Evolutionary conservation across 768 basidiomycete species (phyloP).

Genomic region (Suillus variegatus): DNA sequence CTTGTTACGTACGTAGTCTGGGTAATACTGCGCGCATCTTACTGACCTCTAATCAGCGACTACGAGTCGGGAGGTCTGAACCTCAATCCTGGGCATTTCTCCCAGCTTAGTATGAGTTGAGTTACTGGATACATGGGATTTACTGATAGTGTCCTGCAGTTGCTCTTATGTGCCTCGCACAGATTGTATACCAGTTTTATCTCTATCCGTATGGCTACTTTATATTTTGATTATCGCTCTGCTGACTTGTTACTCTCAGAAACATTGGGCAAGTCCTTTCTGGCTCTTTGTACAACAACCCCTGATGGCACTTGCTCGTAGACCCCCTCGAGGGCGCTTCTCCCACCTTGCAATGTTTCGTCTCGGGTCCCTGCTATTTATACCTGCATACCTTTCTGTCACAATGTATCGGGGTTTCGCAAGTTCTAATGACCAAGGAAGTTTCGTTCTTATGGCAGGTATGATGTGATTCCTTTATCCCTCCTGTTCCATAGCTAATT

Average conservation of each 20-base stretch:
- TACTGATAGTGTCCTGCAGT: constrained; percentile 46
- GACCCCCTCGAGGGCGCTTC: constrained; percentile 80
- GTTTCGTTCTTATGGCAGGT: constrained; percentile 82
- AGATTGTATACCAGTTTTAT: constrained; percentile 90
- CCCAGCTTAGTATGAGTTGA: constrained; percentile 74
- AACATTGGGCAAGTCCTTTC: constrained; percentile 58
- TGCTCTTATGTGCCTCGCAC: constrained; percentile 92
- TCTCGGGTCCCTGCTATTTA: constrained; percentile 80
- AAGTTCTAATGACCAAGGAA: constrained; percentile 67
- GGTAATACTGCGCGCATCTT: constrained; percentile 2
- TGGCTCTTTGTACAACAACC: not conserved
- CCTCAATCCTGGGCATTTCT: constrained; percentile 88
- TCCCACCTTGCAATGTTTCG: constrained; percentile 91
- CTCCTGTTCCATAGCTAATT: constrained; percentile 7
- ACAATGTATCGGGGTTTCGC: constrained; percentile 74
- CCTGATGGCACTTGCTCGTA: constrained; percentile 30
- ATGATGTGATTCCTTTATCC: constrained; percentile 29
- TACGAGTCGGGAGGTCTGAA: constrained; percentile 88
- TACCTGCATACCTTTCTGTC: constrained; percentile 87
- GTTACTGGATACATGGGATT: constrained; percentile 6
- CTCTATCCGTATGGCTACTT: constrained; percentile 71
- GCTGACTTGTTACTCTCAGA: constrained; percentile 31
- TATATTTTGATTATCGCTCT: not conserved
- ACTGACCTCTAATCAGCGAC: constrained; percentile 46
- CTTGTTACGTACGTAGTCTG: constrained; percentile 53